Evolutionary conservation across 441 rosid genomes (phyloP).

Genomic region (Pelargonium myrrhifolium): DNA sequence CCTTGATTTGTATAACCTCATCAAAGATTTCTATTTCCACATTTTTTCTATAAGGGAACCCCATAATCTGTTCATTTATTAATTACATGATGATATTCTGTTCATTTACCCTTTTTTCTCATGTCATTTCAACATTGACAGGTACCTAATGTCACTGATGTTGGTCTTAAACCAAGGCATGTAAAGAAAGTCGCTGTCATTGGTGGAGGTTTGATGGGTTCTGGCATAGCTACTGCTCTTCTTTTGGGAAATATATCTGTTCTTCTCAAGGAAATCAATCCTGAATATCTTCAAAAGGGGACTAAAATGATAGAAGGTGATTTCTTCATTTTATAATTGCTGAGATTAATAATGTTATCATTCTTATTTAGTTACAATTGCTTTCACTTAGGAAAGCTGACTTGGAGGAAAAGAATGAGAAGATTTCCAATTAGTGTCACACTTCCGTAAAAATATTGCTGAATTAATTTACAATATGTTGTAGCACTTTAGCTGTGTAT

Average conservation of each 20-base stretch:
- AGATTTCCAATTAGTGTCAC: too few species aligned
- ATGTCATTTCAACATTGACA: slow-evolving; percentile 29
- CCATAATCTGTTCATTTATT: neutral
- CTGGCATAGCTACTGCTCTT: slow-evolving; percentile 87
- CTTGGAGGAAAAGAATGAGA: neutral
- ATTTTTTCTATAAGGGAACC: neutral
- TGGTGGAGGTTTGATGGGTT: slow-evolving; percentile 99
- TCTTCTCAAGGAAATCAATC: slow-evolving; percentile 78
- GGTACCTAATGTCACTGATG: slow-evolving; percentile 83
- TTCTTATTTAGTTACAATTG: slow-evolving; percentile 8
- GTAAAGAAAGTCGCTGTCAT: slow-evolving; percentile 82
- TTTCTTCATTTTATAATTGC: slow-evolving; percentile 6
- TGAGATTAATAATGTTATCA: slow-evolving; percentile 12
- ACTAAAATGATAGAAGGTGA: slow-evolving; percentile 69
- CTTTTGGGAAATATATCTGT: slow-evolving; percentile 56
- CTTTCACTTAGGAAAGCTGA: slow-evolving; percentile 9
- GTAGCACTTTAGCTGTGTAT: slow-evolving; percentile 11
- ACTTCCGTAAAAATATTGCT: neutral
- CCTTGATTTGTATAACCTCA: neutral
- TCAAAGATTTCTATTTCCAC: neutral
- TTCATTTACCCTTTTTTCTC: neutral
- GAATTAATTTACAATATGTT: slow-evolving; percentile 4
- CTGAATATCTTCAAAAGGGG: slow-evolving; percentile 79
- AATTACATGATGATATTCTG: neutral
- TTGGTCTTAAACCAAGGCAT: slow-evolving; percentile 72